A percentile compares a stretch with the other conserved stretches of the same genome.
These are phyloP conservation scores for Inga laurina DNA, from an alignment of 306 rosid genomes.

Conservation along the genomic window DNA sequence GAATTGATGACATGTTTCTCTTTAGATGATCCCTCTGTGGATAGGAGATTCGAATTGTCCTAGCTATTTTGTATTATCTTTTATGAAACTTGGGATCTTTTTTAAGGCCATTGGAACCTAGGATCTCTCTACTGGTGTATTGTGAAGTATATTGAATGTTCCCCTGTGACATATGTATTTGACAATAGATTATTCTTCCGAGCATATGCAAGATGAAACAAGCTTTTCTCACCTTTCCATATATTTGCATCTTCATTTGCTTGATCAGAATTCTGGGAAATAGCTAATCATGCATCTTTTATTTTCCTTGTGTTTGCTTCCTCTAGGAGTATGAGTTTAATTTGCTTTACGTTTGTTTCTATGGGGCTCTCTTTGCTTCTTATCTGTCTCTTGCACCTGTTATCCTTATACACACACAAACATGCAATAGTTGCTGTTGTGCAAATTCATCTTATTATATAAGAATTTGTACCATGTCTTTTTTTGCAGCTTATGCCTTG, in stretches of 20 bases:
- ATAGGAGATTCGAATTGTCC: background rate
- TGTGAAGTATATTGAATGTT: background rate
- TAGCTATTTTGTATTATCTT: background rate
- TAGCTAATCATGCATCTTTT: background rate
- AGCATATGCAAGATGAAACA: background rate
- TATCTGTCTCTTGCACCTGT: no score
- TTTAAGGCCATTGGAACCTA: background rate
- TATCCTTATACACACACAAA: no score
- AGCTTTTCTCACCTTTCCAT: background rate
- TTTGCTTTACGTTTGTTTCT: background rate
- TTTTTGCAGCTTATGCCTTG: background rate
- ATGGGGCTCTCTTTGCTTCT: no score
- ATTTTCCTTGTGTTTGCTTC: background rate
- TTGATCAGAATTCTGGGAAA: background rate
- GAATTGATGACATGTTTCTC: slow-evolving; percentile 79
- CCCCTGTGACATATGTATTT: background rate
- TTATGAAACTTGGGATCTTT: background rate
- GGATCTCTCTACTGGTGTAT: background rate
- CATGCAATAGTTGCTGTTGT: background rate
- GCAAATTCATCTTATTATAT: background rate
- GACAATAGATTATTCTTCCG: background rate
- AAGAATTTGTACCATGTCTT: background rate
- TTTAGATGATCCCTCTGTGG: background rate
- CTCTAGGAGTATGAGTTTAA: background rate
- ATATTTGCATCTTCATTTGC: background rate